Evolutionary conservation across 768 basidiomycete species (phyloP), one percentile per base, ranked within the genome.

Genomic region (Astraeus odoratus): DNA sequence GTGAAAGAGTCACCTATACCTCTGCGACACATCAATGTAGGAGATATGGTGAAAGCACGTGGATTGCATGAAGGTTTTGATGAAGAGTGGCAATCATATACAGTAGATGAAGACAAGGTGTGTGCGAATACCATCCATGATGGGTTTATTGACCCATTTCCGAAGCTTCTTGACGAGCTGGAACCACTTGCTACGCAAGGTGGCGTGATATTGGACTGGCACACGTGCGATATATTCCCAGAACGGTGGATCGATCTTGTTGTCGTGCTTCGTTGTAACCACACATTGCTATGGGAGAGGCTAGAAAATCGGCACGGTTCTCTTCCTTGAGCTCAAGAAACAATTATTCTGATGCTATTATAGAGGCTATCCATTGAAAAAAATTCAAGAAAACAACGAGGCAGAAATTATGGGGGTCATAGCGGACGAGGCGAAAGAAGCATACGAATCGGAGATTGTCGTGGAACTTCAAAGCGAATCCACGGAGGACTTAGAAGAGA

Each of bases 351-450:
- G 3, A 43, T 41, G 8, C 34, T 8, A 46, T 23, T 44, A 2
- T 63, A 97, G 94, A 49, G 76, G 78, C 8, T 98, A 98, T 60
- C 69, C 86, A 1, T 64, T 93, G 39, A 89, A 89, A 62, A 99
- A 99, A 67, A 90, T 99, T 4, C 87, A 94, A 61, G 96, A 99
- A 67, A 99, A 99, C 64, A 94, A 97, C 64, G 86, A 94, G 57
- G 93, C 94, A 10, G 96, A 99, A 69, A 98, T 99, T 58, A 96
- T 98, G 93, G 74, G 88, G 57, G 81, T 93, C 41, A 82, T 96
- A 29, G 68, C 86, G 9, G 84, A 89, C 25, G 96, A 99, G 63
- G 94, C 95, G 3, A 74, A 80, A 35, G 80, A 81, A 30, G 88
- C 91, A 0, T 99, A 97, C 63, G 76, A 83, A 0, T 57, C 74